Conservation (phyloP, 2,329 filamentous ascomycete genomes). For the Pyrenophora graminea region DNA sequence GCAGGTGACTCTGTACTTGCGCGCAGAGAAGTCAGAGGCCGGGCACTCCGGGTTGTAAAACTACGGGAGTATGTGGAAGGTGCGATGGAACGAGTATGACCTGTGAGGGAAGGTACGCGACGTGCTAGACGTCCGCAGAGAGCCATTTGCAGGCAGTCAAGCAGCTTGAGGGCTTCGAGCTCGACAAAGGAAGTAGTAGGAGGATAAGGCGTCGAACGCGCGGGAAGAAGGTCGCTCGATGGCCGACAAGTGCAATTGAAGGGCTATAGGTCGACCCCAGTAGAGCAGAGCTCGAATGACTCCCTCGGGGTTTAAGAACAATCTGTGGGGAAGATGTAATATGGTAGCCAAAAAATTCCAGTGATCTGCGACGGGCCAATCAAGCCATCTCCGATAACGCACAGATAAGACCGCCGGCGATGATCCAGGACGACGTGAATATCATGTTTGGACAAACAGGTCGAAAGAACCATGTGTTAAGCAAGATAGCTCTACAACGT, state of each 20-base stretch:
- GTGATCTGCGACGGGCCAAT: slow-evolving; percentile 32
- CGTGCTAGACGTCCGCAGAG: slow-evolving; percentile 49
- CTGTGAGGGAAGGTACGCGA: slow-evolving; percentile 44
- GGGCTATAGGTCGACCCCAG: slow-evolving; percentile 36
- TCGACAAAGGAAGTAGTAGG: slow-evolving; percentile 25
- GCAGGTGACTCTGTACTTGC: slow-evolving; percentile 39
- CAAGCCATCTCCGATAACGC: slow-evolving; percentile 37
- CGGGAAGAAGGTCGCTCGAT: slow-evolving; percentile 22
- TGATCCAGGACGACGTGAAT: slow-evolving; percentile 2
- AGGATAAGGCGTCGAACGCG: slow-evolving; percentile 24
- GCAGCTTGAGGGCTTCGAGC: slow-evolving; percentile 39
- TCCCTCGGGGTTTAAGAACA: slow-evolving; percentile 33
- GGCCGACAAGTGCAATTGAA: slow-evolving; percentile 35
- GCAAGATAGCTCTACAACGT: neutral
- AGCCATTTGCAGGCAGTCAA: slow-evolving; percentile 45
- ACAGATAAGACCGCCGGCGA: slow-evolving; percentile 34
- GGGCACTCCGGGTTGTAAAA: slow-evolving; percentile 40
- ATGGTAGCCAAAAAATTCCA: slow-evolving; percentile 39
- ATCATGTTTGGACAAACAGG: no score
- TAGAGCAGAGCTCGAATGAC: slow-evolving; percentile 33
- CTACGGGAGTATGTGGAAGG: slow-evolving; percentile 37
- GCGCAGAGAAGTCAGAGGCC: slow-evolving; percentile 39
- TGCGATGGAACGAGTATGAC: slow-evolving; percentile 37
- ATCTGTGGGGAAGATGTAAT: slow-evolving; percentile 40
- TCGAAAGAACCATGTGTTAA: no score